phyloP scores from a whole-genome alignment of 2,329 filamentous ascomycete genomes.

The Cercospora beticola region DNA sequence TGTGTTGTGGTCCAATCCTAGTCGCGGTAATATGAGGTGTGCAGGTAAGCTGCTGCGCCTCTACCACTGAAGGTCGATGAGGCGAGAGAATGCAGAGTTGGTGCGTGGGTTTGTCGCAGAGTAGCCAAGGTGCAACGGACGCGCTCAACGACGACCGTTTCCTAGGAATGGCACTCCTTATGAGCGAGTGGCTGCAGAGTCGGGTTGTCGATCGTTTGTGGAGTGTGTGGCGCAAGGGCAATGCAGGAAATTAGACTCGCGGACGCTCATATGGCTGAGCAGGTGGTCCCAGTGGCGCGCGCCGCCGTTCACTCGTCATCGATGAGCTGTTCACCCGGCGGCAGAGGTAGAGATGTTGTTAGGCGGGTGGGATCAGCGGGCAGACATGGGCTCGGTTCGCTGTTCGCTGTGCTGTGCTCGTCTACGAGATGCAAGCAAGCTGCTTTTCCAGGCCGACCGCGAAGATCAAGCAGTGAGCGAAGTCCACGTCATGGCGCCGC shows the following conservation, averaged over 20 bases:
- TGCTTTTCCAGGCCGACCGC: neutral
- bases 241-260: constrained; percentile 2
- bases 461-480: neutral
- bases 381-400: neutral
- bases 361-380: neutral
- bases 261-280: neutral
- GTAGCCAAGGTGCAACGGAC: neutral
- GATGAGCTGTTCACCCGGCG: constrained; percentile 1
- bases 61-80: neutral
- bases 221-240: constrained; percentile 8
- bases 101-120: neutral
- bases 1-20: neutral
- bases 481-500: neutral
- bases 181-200: neutral
- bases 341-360: neutral
- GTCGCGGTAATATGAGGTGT: neutral
- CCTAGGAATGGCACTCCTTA: neutral
- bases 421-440: neutral
- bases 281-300: constrained; percentile 2
- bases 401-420: neutral
- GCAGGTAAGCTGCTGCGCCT: constrained; percentile 5
- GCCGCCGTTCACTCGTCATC: neutral
- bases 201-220: neutral
- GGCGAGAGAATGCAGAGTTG: neutral
- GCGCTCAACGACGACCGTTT: neutral